A percentile compares a stretch with the other conserved stretches of the same genome.
phyloP scores from a whole-genome alignment of 1,284 basidiomycete genomes.

The Microbotryomycetes sp. region DNA sequence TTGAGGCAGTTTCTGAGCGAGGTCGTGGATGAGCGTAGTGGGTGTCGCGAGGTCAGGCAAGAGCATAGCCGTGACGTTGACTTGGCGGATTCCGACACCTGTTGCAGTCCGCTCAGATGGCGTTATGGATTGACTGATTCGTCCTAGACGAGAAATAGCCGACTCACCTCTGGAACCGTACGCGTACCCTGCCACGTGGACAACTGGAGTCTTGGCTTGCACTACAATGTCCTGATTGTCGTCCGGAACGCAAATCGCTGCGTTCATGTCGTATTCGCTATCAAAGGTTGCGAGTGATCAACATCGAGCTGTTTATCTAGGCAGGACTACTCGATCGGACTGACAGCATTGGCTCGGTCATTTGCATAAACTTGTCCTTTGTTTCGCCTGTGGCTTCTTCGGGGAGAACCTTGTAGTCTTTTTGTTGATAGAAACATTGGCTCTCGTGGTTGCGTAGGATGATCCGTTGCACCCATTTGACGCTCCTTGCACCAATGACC shows the following conservation, averaged over 20 bases:
- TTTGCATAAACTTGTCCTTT: constrained; percentile 23
- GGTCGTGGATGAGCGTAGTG: neutral
- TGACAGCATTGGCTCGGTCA: constrained; percentile 10
- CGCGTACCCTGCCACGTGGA: constrained; percentile 27
- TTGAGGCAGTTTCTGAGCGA: neutral
- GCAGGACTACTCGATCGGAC: too few species aligned
- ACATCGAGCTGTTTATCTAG: neutral
- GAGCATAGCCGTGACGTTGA: constrained; percentile 6
- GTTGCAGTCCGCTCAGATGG: neutral
- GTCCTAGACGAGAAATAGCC: neutral
- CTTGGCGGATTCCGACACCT: constrained; percentile 11
- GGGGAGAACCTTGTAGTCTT: constrained; percentile 31
- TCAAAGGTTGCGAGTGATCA: neutral
- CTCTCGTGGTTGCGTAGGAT: constrained; percentile 14
- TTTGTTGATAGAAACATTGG: constrained; percentile 24
- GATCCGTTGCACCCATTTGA: constrained; percentile 54
- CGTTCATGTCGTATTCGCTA: constrained; percentile 24
- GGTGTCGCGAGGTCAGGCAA: neutral
- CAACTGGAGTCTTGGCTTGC: too few species aligned
- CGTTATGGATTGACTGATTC: too few species aligned
- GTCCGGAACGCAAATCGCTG: constrained; percentile 16
- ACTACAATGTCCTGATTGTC: neutral
- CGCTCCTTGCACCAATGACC: constrained; percentile 54
- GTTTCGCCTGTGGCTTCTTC: constrained; percentile 15
- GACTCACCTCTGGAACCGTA: constrained; percentile 10